Evolutionary conservation across 108 stramenopile species (phyloP), one percentile per base, ranked within the genome.

Genomic region (Nitzschia sp.): DNA sequence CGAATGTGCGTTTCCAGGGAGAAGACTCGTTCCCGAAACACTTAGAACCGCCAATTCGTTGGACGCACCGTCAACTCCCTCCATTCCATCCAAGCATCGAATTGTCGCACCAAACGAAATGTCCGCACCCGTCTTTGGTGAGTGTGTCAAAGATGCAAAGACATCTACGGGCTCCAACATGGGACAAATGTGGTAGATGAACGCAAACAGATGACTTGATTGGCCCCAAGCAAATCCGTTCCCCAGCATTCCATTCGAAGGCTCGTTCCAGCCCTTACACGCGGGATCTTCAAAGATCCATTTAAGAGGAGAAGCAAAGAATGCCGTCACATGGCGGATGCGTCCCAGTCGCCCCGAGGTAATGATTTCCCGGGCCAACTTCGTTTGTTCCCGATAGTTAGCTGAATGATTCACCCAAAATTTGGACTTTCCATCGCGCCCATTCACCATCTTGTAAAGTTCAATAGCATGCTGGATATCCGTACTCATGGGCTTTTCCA

Each of bases 201-300:
- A 91, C 29, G 83, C 85, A 45, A 91, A 47, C 0, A 85, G 21
- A 83, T 91, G 90, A 17, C 15, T 78, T 24, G 71, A 66, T 38
- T 91, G 90, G 13, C 87, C 90, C 87, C 87, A 88, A 3, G 74
- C 81, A 75, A 91, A 87, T 17, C 89, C 89, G 77, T 91, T 91
- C 0, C 89, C 89, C 9, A 87, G 48, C 89, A 91, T 91, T 18
- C 49, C 36, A 17, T 59, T 73, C 58, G 32, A 53, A 46, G 79
- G 81, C 76, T 49, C 42, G 46, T 73, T 86, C 86, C 78, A 87
- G 48, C 75, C 81, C 21, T 45, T 58, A 32, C 70, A 68, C 15
- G 27, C 45, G 1, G 71, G 71, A 65, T 80, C 79, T 24, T 72
- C 48, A 67, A 68, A 85, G 24, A 91, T 77, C 83, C 81, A 86